A percentile compares a stretch with the other conserved stretches of the same genome.
phyloP scores from a whole-genome alignment of 2,329 filamentous ascomycete genomes.

The Xylaria multiplex region DNA sequence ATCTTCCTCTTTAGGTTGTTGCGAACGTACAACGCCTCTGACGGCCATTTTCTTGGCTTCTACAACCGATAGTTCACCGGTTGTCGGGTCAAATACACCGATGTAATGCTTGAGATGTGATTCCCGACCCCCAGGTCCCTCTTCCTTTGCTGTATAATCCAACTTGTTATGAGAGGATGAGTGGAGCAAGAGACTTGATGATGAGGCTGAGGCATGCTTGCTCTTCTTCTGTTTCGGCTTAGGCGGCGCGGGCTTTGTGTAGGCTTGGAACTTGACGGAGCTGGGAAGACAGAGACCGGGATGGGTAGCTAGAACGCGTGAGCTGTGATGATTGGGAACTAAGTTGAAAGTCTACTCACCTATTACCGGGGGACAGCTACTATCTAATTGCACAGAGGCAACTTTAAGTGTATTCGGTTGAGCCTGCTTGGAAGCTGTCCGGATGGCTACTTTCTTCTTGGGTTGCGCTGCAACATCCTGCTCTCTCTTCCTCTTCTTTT shows the following conservation, averaged over 20 bases:
- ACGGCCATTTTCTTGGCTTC: conserved; percentile 73
- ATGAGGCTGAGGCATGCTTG: conserved; percentile 52
- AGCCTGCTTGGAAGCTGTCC: conserved; percentile 48
- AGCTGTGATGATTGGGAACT: conserved; percentile 36
- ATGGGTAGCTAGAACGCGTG: conserved; percentile 52
- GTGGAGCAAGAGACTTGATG: conserved; percentile 65
- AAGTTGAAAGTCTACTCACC: conserved; percentile 52
- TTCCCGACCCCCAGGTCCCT: conserved; percentile 54
- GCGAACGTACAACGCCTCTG: conserved; percentile 65
- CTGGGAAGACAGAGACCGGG: conserved; percentile 54
- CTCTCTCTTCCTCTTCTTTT: conserved; percentile 65
- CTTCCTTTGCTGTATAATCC: conserved; percentile 69
- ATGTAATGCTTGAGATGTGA: conserved; percentile 70
- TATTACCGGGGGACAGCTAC: conserved; percentile 63
- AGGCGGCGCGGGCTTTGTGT: conserved; percentile 54
- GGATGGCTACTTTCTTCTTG: conserved; percentile 64
- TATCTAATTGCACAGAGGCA: conserved; percentile 57
- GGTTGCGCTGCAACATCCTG: conserved; percentile 54
- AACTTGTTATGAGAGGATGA: conserved; percentile 66
- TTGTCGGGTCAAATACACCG: conserved; percentile 70
- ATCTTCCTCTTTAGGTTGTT: conserved; percentile 62
- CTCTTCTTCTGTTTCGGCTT: conserved; percentile 50
- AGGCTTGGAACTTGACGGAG: conserved; percentile 59
- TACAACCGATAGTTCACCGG: conserved; percentile 68
- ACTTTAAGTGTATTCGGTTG: conserved; percentile 55